phyloP scores from a whole-genome alignment of 225 moss, liverwort and hornwort species.

The Ulota crispa region DNA sequence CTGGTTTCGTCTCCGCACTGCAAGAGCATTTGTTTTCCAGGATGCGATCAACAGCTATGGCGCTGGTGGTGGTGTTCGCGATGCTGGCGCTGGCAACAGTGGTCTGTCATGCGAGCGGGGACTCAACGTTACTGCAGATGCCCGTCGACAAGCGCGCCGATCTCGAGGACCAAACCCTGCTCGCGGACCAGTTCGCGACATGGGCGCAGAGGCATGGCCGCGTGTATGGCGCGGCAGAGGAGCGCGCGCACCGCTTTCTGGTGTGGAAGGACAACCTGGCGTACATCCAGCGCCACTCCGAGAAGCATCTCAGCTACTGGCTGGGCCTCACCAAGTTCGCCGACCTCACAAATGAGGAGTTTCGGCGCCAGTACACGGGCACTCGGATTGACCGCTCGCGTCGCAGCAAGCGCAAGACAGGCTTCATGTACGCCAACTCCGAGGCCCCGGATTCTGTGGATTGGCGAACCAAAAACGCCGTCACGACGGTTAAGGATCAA shows the following conservation, averaged over 20 bases:
- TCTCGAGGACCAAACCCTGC: not conserved
- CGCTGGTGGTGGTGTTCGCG: constrained; percentile 18
- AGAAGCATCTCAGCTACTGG: constrained; percentile 43
- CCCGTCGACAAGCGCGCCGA: constrained; percentile 3
- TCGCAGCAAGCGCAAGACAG: constrained; percentile 43
- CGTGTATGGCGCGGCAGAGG: constrained; percentile 35
- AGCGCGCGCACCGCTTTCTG: constrained; percentile 38
- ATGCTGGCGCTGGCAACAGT: not conserved
- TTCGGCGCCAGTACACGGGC: constrained; percentile 59
- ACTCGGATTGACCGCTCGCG: constrained; percentile 44
- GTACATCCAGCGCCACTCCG: constrained; percentile 67
- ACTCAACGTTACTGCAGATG: constrained; percentile 26
- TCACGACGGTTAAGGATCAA: constrained; percentile 72
- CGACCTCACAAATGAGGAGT: constrained; percentile 82
- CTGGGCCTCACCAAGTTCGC: constrained; percentile 80
- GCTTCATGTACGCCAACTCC: constrained; percentile 50
- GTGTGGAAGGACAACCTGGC: constrained; percentile 60
- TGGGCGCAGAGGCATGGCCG: constrained; percentile 39
- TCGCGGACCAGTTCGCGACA: constrained; percentile 32
- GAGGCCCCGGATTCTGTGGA: constrained; percentile 61
- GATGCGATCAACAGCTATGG: constrained; percentile 18
- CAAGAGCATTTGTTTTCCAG: not conserved
- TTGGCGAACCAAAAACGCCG: constrained; percentile 76
- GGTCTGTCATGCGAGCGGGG: constrained; percentile 5
- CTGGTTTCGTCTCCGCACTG: not conserved